A percentile compares a stretch with the other conserved stretches of the same genome.
These are phyloP conservation scores for Erythrophleum fordii DNA, from an alignment of 306 rosid genomes.

Conservation along the genomic window DNA sequence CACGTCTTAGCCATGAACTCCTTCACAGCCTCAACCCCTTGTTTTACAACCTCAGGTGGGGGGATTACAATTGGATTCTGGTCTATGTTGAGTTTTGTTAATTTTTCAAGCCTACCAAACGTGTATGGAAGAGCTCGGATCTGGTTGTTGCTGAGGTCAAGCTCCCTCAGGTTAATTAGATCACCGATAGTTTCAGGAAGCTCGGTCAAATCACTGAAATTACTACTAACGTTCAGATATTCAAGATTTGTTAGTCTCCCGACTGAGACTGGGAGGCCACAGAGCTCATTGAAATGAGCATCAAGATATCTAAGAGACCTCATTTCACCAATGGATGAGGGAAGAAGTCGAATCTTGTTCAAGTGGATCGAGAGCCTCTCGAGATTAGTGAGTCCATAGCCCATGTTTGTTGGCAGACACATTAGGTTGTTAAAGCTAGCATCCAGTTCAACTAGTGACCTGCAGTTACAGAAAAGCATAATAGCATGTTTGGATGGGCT, in stretches of 20 bases:
- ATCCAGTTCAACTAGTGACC: slow-evolving; percentile 56
- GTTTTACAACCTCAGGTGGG: slow-evolving; percentile 48
- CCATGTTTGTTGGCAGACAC: slow-evolving; percentile 56
- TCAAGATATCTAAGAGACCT: slow-evolving; percentile 59
- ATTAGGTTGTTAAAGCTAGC: slow-evolving; percentile 57
- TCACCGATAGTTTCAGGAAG: slow-evolving; percentile 58
- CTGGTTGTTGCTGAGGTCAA: slow-evolving; percentile 62
- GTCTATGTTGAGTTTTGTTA: slow-evolving; percentile 54
- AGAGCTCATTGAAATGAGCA: slow-evolving; percentile 65
- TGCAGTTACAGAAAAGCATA: slow-evolving; percentile 29
- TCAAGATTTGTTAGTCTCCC: slow-evolving; percentile 59
- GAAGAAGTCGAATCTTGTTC: slow-evolving; percentile 55
- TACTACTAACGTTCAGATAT: slow-evolving; percentile 56
- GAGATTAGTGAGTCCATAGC: slow-evolving; percentile 50
- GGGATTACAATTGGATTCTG: slow-evolving; percentile 56
- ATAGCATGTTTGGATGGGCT: too few species aligned
- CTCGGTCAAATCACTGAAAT: slow-evolving; percentile 54
- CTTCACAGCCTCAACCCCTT: slow-evolving; percentile 57
- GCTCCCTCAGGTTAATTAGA: slow-evolving; percentile 53
- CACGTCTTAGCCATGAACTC: slow-evolving; percentile 56
- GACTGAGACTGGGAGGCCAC: slow-evolving; percentile 51
- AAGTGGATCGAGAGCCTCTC: slow-evolving; percentile 54
- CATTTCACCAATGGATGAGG: slow-evolving; percentile 60
- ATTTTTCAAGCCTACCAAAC: slow-evolving; percentile 50
- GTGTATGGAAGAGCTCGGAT: slow-evolving; percentile 55